Percentiles rank a stretch among this genome's conserved stretches.
Evolutionary conservation across 2,329 filamentous ascomycete species (phyloP).

Genomic region (Claviceps sp.): DNA sequence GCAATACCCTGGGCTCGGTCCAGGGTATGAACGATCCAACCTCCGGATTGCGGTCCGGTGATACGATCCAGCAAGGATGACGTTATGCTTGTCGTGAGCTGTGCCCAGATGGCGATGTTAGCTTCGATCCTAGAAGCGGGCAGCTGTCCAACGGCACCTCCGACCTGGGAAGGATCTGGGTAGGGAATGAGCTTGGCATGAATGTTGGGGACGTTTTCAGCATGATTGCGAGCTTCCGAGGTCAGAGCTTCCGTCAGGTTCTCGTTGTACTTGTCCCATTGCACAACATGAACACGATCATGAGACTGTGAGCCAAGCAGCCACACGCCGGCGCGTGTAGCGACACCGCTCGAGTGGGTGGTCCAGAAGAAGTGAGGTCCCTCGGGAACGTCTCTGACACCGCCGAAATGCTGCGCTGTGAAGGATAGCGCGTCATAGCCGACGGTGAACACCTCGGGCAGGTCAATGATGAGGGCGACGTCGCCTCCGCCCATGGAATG

Average conservation of each 20-base stretch:
- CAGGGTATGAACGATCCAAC: slow-evolving; percentile 40
- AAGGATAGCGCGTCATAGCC: slow-evolving; percentile 40
- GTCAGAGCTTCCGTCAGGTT: slow-evolving; percentile 34
- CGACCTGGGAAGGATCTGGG: slow-evolving; percentile 20
- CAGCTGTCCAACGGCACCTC: slow-evolving; percentile 8
- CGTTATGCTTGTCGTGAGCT: slow-evolving; percentile 36
- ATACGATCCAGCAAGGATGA: slow-evolving; percentile 32
- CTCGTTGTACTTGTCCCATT: slow-evolving; percentile 45
- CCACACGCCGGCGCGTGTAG: slow-evolving; percentile 45
- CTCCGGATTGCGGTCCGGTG: slow-evolving; percentile 24
- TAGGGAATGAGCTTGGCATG: slow-evolving; percentile 33
- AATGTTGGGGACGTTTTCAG: slow-evolving; percentile 24
- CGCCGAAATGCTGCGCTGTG: slow-evolving; percentile 33
- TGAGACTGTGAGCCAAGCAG: slow-evolving; percentile 24
- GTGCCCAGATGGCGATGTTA: slow-evolving; percentile 33
- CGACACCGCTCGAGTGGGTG: slow-evolving; percentile 32
- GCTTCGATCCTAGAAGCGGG: slow-evolving; percentile 10
- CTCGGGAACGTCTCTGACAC: slow-evolving; percentile 39
- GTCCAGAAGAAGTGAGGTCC: slow-evolving; percentile 50
- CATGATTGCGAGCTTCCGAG: slow-evolving; percentile 32
- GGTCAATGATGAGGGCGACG: slow-evolving; percentile 36
- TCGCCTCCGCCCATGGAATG: slow-evolving; percentile 30
- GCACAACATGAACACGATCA: slow-evolving; percentile 30
- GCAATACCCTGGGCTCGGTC: slow-evolving; percentile 35
- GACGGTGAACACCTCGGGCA: slow-evolving; percentile 37